Conservation (phyloP, 495 filamentous ascomycete species). For the Thozetella sp. region DNA sequence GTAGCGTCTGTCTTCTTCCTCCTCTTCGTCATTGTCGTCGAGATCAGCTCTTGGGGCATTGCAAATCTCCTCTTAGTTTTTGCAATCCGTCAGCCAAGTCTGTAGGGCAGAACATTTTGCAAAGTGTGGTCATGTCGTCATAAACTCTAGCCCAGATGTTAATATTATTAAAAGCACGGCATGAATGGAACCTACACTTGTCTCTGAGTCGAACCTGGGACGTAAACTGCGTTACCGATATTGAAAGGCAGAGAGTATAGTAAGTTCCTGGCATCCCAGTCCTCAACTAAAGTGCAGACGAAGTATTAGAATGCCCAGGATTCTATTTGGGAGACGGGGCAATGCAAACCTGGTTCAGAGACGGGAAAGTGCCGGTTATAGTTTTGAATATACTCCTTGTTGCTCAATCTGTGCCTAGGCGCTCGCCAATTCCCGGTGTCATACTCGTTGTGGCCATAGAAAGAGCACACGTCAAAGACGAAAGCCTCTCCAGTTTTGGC, state of each 20-base stretch:
- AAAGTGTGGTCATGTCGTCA: not conserved
- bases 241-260: not conserved
- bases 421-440: constrained; percentile 23
- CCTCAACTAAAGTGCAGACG: not conserved
- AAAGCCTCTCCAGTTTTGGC: constrained; percentile 24
- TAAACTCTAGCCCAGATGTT: not conserved
- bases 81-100: not conserved
- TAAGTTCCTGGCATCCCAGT: not conserved
- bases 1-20: not conserved
- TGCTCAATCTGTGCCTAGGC: not conserved
- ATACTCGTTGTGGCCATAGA: constrained; percentile 50
- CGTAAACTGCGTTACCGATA: not conserved
- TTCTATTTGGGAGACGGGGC: not conserved
- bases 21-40: not conserved
- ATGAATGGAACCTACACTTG: not conserved
- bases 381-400: not conserved
- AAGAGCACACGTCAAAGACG: constrained; percentile 41
- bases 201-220: not conserved
- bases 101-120: not conserved
- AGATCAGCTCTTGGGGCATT: not conserved
- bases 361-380: not conserved
- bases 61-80: not conserved
- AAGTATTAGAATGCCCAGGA: not conserved
- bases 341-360: not conserved
- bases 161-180: not conserved